phyloP scores from a whole-genome alignment of 1,284 basidiomycete species.

The Rhodofomes roseus region DNA sequence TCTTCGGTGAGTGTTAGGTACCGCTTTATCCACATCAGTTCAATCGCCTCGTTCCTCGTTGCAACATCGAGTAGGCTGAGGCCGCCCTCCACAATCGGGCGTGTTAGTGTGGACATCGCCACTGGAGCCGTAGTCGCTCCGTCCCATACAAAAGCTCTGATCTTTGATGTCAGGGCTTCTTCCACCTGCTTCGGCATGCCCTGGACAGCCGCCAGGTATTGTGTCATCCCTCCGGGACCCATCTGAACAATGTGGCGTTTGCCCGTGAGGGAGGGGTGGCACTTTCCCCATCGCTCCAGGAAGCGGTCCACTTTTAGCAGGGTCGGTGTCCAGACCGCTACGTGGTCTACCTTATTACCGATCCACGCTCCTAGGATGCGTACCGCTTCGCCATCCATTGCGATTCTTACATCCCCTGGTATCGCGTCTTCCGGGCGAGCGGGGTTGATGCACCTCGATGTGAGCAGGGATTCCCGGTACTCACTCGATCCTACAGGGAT shows the following conservation, averaged over 20 bases:
- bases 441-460: too few relatives aligned
- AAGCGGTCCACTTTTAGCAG: conserved; percentile 11
- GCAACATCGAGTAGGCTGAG: not conserved
- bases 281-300: conserved; percentile 17
- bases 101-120: not conserved
- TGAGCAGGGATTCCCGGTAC: too few relatives aligned
- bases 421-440: not conserved
- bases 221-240: conserved; percentile 17
- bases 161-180: not conserved
- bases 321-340: conserved; percentile 17
- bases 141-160: not conserved
- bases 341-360: conserved; percentile 17
- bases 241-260: conserved; percentile 19
- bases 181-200: conserved; percentile 18
- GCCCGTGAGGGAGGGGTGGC: conserved; percentile 13
- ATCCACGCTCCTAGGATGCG: conserved; percentile 27
- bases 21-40: not conserved
- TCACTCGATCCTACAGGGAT: not conserved
- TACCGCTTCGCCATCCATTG: conserved; percentile 19
- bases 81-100: not conserved
- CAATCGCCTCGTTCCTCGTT: not conserved
- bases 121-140: not conserved
- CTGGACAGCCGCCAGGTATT: conserved; percentile 25
- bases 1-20: not conserved
- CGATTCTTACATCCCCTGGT: conserved; percentile 10